Evolutionary conservation across 75 land plant species (phyloP).

Genomic region (Cupressus sempervirens): DNA sequence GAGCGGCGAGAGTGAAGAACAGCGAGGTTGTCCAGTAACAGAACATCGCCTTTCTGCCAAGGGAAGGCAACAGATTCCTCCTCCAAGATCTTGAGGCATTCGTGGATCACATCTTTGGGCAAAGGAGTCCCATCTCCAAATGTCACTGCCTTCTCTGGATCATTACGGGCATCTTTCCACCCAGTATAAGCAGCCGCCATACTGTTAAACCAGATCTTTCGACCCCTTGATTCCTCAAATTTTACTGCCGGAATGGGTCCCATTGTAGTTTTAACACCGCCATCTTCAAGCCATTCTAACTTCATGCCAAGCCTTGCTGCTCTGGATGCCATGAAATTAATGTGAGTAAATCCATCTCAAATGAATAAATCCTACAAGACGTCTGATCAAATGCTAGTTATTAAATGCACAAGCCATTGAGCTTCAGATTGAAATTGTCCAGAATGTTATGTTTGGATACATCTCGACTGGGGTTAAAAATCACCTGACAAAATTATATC

Average conservation of each 20-base stretch:
- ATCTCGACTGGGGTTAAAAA: too few relatives aligned
- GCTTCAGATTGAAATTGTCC: too few relatives aligned
- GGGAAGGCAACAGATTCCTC: constrained; percentile 83
- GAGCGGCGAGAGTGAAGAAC: constrained; percentile 79
- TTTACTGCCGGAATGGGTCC: constrained; percentile 96
- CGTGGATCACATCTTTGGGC: constrained; percentile 73
- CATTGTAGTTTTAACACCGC: constrained; percentile 74
- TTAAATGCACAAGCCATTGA: too few relatives aligned
- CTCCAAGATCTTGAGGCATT: constrained; percentile 65
- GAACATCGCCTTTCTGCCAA: constrained; percentile 75
- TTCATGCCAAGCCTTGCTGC: constrained; percentile 80
- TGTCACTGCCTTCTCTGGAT: constrained; percentile 82
- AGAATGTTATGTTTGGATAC: too few relatives aligned
- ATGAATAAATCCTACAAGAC: not conserved
- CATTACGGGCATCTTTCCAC: constrained; percentile 93
- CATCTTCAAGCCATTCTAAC: constrained; percentile 79
- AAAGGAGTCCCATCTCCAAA: constrained; percentile 87
- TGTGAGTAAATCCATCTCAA: not conserved
- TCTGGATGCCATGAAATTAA: constrained; percentile 31
- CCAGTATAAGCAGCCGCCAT: constrained; percentile 98
- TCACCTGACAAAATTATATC: too few relatives aligned
- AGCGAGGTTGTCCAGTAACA: constrained; percentile 81
- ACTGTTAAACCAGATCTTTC: constrained; percentile 96
- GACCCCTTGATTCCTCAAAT: constrained; percentile 53
- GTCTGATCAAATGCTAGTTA: not conserved